Evolutionary conservation across 2,329 filamentous ascomycete genomes (phyloP).

Genomic region (Cercospora canescens): DNA sequence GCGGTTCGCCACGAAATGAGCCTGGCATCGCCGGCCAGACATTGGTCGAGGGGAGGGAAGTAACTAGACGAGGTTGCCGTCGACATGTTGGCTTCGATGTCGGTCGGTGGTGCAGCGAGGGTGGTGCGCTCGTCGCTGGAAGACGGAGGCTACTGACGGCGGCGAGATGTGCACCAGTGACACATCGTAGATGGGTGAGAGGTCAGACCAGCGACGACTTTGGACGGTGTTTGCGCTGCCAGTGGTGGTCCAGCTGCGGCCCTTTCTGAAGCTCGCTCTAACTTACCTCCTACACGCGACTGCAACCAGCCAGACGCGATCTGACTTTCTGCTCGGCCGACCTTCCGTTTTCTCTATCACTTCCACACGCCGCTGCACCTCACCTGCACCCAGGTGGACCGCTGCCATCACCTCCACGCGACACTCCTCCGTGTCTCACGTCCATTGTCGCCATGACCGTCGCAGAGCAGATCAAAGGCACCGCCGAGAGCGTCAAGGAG

Average conservation of each 20-base stretch:
- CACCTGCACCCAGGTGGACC: slow-evolving; percentile 1
- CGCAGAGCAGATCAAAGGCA: slow-evolving; percentile 37
- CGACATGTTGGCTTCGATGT: background rate
- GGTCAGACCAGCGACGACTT: background rate
- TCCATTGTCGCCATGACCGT: slow-evolving; percentile 31
- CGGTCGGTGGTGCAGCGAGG: background rate
- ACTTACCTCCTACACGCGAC: background rate
- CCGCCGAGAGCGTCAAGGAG: slow-evolving; percentile 42
- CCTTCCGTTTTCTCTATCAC: background rate
- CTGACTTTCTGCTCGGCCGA: slow-evolving; percentile 1
- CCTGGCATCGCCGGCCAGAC: slow-evolving; percentile 75
- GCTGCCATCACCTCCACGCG: background rate
- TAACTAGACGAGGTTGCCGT: slow-evolving; percentile 45
- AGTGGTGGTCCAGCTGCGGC: background rate
- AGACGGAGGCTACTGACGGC: background rate
- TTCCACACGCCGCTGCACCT: background rate
- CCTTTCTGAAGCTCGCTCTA: slow-evolving; percentile 1
- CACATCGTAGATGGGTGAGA: background rate
- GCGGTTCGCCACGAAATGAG: slow-evolving; percentile 68
- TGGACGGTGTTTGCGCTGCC: background rate
- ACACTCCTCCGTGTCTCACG: background rate
- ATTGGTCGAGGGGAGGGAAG: slow-evolving; percentile 82
- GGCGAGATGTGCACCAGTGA: background rate
- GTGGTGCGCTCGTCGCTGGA: background rate
- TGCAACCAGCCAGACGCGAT: background rate